Conservation (phyloP, 2,329 filamentous ascomycete species). For the Pseudocercospora vitis region DNA sequence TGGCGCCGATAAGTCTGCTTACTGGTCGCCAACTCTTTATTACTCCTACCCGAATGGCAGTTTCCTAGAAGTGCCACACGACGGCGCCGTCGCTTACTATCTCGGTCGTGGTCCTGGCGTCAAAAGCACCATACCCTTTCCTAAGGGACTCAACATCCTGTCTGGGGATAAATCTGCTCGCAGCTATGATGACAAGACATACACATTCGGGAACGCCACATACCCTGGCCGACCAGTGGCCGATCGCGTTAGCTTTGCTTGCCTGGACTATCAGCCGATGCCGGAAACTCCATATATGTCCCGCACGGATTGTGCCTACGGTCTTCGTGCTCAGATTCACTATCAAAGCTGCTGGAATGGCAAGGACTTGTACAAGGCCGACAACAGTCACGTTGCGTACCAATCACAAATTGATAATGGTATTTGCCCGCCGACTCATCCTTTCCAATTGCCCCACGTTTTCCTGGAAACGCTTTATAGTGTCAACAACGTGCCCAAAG, state of each 20-base stretch:
- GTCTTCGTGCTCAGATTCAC: constrained; percentile 41
- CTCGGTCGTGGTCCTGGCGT: constrained; percentile 48
- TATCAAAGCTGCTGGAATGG: constrained; percentile 44
- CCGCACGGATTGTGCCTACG: constrained; percentile 37
- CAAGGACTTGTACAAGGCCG: constrained; percentile 38
- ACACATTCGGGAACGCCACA: constrained; percentile 40
- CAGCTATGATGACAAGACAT: constrained; percentile 41
- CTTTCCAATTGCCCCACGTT: constrained; percentile 41
- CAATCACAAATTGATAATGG: constrained; percentile 43
- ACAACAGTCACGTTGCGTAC: constrained; percentile 46
- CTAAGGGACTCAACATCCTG: constrained; percentile 68
- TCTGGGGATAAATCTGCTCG: constrained; percentile 63
- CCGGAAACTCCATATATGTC: constrained; percentile 37
- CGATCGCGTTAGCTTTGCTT: constrained; percentile 49
- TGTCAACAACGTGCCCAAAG: constrained; percentile 38
- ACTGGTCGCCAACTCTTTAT: constrained; percentile 42
- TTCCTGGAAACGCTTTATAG: constrained; percentile 45
- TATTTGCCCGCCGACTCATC: constrained; percentile 44
- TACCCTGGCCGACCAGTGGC: constrained; percentile 50
- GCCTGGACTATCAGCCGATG: constrained; percentile 26
- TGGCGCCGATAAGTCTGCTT: constrained; percentile 39
- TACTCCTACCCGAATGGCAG: constrained; percentile 37
- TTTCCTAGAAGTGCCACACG: constrained; percentile 52
- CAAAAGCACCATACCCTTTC: constrained; percentile 66
- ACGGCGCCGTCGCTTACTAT: constrained; percentile 75